These are phyloP conservation scores for Hyphodiscus hymeniophilus DNA, from an alignment of 495 filamentous ascomycete species.

Conservation along the genomic window DNA sequence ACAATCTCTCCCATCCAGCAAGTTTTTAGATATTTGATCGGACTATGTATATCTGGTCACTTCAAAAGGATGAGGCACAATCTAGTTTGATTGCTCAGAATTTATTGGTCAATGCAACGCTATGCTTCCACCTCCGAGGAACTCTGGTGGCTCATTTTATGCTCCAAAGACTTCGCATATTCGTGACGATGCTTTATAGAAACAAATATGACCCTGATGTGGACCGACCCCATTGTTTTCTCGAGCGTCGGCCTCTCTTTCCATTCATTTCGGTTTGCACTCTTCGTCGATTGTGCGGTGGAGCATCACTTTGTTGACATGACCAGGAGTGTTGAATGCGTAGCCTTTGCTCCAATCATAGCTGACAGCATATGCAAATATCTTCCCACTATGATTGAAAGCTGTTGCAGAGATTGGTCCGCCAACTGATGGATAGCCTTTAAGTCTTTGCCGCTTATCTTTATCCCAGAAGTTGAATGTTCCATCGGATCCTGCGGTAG, in stretches of 20 bases:
- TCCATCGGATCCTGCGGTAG: conserved; percentile 78
- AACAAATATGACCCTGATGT: no score
- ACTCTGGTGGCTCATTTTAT: no score
- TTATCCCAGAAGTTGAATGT: conserved; percentile 89
- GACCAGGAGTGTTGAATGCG: conserved; percentile 54
- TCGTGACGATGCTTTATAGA: no score
- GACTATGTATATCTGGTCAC: no score
- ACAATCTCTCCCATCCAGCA: no score
- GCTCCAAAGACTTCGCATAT: no score
- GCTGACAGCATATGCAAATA: conserved; percentile 86
- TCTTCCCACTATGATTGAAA: conserved; percentile 66
- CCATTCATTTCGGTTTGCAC: conserved; percentile 49
- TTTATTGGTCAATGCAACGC: no score
- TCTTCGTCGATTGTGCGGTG: conserved; percentile 68
- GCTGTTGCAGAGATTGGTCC: conserved; percentile 67
- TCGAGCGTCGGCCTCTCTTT: neutral
- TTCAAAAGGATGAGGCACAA: no score
- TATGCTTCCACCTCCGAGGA: no score
- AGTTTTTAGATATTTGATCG: no score
- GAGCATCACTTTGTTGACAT: conserved; percentile 74
- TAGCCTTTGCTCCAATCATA: conserved; percentile 95
- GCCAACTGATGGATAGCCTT: conserved; percentile 70
- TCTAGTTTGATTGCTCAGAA: no score
- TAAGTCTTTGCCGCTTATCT: conserved; percentile 71
- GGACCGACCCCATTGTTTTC: neutral